Base-by-base conservation (phyloP, 148 eudicot genomes). In the Camellia sinensis region DNA sequence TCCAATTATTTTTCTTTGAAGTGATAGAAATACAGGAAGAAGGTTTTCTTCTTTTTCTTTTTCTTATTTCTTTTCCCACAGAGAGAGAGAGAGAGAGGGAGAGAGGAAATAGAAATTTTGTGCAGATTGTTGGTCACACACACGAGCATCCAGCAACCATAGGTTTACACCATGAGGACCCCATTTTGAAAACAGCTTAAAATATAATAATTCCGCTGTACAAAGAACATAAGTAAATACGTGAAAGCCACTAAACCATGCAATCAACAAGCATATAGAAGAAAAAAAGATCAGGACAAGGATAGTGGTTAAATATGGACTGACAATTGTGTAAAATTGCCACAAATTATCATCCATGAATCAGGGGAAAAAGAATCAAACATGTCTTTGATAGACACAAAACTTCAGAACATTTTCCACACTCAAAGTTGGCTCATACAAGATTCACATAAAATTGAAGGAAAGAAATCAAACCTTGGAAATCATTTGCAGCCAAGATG, bases 401-500 rank as follows among this genome's bases (percentile, higher is more conserved):
- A 72, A 72, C 11, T 50, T 54, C 5, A 37, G 19, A 13, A 4
- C n/a, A 52, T 53, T 8, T 17, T 71, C 74, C 60, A 45, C 53
- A 10, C 8, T 54, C 14, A 54, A 15, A 12, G 11, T 13, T 56
- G 37, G 7, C 64, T 14, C 9, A 19, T 43, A 43, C 7, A 15
- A 73, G 15, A 46, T 14, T 56, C 46, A 53, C 54, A 73, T 6
- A 37, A 50, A 48, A 54, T 54, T 37, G 5, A 59, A 75, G 56
- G 15, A 75, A 75, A 10, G 56, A 75, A 44, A 62, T 4, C 61
- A 22, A 65, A 77, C 79, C 68, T 76, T 21, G 21, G 53, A 4
- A 45, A 53, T 75, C 56, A 84, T 40, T 66, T 78, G 78, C 37
- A 18, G 56, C 81, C 73, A 75, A 84, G 44, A 71, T 94, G 95